Conservation (phyloP, 208 protist species). For the Herpetomonas tarakana region DNA sequence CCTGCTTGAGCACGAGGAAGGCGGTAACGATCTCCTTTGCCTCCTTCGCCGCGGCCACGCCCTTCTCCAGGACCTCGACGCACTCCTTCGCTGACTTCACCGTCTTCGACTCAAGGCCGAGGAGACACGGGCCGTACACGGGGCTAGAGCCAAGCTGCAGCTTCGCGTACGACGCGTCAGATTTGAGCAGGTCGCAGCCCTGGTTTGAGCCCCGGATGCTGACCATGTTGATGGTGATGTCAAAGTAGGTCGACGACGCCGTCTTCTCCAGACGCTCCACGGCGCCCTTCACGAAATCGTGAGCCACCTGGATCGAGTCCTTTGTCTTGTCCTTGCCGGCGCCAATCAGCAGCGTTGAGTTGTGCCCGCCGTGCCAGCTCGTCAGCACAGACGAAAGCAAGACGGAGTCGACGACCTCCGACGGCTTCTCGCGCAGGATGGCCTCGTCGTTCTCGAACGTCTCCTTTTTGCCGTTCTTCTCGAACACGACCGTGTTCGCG, state of each 20-base stretch:
- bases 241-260: constrained; percentile 25
- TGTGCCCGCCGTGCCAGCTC: constrained; percentile 78
- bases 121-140: constrained; percentile 72
- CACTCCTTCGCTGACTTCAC: constrained; percentile 33
- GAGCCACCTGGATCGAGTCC: constrained; percentile 27
- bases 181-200: constrained; percentile 58
- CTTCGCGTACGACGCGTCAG: constrained; percentile 31
- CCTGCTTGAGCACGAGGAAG: constrained; percentile 74
- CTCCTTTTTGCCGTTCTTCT: constrained; percentile 65
- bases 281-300: constrained; percentile 39
- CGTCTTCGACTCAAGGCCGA: constrained; percentile 44
- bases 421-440: constrained; percentile 21
- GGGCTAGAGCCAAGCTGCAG: constrained; percentile 59
- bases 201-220: constrained; percentile 43
- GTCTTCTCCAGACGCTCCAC: constrained; percentile 44
- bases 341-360: constrained; percentile 53
- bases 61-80: constrained; percentile 39
- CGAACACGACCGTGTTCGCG: constrained; percentile 45
- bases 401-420: constrained; percentile 59
- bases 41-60: constrained; percentile 37
- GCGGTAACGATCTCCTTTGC: constrained; percentile 48
- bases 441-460: constrained; percentile 75
- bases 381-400: constrained; percentile 58
- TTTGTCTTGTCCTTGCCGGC: constrained; percentile 40
- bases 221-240: constrained; percentile 63